Evolutionary conservation across 2,329 filamentous ascomycete genomes (phyloP).

Genomic region (Ilyonectria robusta): DNA sequence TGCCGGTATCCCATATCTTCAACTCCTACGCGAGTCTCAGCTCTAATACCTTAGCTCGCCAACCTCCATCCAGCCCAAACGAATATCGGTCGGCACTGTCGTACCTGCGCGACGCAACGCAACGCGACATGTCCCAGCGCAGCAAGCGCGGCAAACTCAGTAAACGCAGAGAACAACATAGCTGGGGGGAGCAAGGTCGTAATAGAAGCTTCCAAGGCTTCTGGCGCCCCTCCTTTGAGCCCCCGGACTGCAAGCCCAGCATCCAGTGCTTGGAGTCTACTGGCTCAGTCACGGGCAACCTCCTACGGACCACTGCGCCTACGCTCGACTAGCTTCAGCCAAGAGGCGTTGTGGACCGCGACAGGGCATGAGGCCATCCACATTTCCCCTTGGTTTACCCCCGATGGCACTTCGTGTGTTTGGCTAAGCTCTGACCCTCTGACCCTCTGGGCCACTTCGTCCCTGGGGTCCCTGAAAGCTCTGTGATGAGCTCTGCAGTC

Average conservation of each 20-base stretch:
- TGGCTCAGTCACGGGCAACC: slow-evolving; percentile 14
- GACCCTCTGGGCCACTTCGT: slow-evolving; percentile 5
- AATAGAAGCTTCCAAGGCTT: slow-evolving; percentile 34
- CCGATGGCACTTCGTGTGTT: slow-evolving; percentile 2
- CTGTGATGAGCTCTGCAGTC: not conserved
- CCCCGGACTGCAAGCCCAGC: slow-evolving; percentile 7
- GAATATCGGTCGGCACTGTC: not conserved
- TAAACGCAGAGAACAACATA: slow-evolving; percentile 1
- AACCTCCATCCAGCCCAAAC: not conserved
- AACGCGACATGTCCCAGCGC: not conserved
- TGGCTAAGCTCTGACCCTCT: slow-evolving; percentile 3
- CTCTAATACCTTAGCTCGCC: slow-evolving; percentile 4
- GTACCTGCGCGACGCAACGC: slow-evolving; percentile 2
- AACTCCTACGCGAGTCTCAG: not conserved
- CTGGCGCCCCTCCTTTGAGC: slow-evolving; percentile 25
- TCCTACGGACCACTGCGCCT: slow-evolving; percentile 8
- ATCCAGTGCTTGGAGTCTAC: slow-evolving; percentile 1
- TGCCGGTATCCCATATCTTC: slow-evolving; percentile 8
- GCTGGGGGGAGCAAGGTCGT: slow-evolving; percentile 3
- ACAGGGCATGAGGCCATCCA: slow-evolving; percentile 21
- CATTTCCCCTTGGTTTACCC: slow-evolving; percentile 9
- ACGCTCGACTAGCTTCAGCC: slow-evolving; percentile 4
- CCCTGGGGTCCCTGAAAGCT: not conserved
- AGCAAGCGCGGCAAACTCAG: slow-evolving; percentile 1
- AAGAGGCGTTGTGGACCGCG: not conserved